Base-by-base conservation (phyloP, 2,329 filamentous ascomycete species). In the Alternaria arbusti region DNA sequence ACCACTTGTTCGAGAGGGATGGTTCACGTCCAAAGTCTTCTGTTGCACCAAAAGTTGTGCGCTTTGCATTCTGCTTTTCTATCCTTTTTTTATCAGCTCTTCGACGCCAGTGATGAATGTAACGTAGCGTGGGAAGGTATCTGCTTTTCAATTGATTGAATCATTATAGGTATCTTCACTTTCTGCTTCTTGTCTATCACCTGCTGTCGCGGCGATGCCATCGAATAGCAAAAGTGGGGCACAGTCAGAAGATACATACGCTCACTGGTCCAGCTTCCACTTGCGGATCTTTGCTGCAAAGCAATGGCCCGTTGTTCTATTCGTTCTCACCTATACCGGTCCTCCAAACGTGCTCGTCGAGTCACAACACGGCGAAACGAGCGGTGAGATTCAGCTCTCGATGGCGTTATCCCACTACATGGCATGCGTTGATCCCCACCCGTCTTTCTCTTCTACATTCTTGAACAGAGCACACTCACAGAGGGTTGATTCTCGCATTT, bases 81-180 rank as follows among this genome's bases (percentile, higher is more conserved):
- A 8, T 30, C 30, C 22, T 26, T 36, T 52, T 50, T 20, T 17
- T n/a, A n/a, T 40, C 20, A 52, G 44, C 44, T 36, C 23, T 17
- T 28, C 51, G 55, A 62, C 49, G 36, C 60, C 55, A 67, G 68
- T 71, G 58, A 71, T 51, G 69, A 71, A 62, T 54, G 61, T 69
- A 64, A 70, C 64, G 69, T 62, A 73, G 69, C 69, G 68, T 70
- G 69, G 69, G 70, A 64, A 63, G 68, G 57, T 57, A 52, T 66
- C 25, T 68, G 65, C 47, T 49, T 15, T 43, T 56, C 9, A 52
- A 36, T 13, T 25, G 17, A 36, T 59, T 43, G 32, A 26, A 46
- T 17, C 9, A 23, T 28, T 50, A 45, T 25, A 55, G 36, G 59
- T n/a, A n/a, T 36, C 45, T 50, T 45, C 45, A 10, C 40, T 56